Evolutionary conservation across 805 yeast species (phyloP).

Genomic region (Blastobotrys chiropterorum): DNA sequence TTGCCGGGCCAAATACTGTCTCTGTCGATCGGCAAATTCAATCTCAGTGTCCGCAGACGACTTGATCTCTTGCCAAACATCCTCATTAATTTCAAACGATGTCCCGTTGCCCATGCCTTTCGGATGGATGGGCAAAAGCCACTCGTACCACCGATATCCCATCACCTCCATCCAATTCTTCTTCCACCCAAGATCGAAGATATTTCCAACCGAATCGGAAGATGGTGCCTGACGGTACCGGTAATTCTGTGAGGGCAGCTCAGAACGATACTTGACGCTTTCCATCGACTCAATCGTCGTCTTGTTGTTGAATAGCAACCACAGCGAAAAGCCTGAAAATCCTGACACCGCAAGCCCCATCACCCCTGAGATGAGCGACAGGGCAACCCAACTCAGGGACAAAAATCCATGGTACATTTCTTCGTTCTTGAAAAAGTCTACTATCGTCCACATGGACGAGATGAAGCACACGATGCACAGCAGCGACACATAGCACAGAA

Average conservation of each 20-base stretch:
- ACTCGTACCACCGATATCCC: constrained; percentile 61
- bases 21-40: constrained; percentile 1
- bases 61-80: constrained; percentile 25
- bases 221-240: constrained; percentile 39
- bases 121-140: constrained; percentile 60
- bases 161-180: constrained; percentile 64
- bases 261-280: constrained; percentile 30
- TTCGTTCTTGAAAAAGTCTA: constrained; percentile 20
- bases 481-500: constrained; percentile 48
- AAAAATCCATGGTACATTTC: constrained; percentile 33
- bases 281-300: constrained; percentile 75
- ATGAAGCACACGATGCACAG: constrained; percentile 41
- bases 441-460: constrained; percentile 28
- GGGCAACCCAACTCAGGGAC: constrained; percentile 54
- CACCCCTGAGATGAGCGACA: constrained; percentile 47
- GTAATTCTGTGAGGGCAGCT: constrained; percentile 29
- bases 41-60: constrained; percentile 31
- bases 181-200: constrained; percentile 64
- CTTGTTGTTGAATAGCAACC: constrained; percentile 51
- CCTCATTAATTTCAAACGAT: constrained; percentile 29
- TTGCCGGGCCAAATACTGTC: not conserved
- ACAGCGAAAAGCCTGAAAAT: constrained; percentile 46
- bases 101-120: constrained; percentile 35
- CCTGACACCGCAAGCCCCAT: constrained; percentile 51
- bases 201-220: constrained; percentile 49